phyloP scores from a whole-genome alignment of 768 basidiomycete genomes.

The Amanita rubescens region DNA sequence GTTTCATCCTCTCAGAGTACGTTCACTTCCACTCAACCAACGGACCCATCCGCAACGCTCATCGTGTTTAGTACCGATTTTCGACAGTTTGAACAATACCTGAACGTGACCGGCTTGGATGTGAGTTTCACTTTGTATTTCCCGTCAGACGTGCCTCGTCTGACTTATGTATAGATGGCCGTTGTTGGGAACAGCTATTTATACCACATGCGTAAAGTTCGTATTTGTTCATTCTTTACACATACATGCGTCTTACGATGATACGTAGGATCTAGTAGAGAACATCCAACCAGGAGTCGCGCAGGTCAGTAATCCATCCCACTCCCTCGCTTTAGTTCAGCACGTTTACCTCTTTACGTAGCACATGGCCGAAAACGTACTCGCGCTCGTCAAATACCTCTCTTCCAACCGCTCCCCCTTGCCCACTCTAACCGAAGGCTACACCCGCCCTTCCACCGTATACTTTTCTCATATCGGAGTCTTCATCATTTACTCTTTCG shows the following conservation, averaged over 20 bases:
- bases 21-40: constrained; percentile 14
- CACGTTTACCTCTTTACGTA: constrained; percentile 29
- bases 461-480: constrained; percentile 68
- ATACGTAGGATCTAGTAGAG: constrained; percentile 61
- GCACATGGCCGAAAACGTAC: constrained; percentile 86
- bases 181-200: constrained; percentile 88
- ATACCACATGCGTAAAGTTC: constrained; percentile 86
- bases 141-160: not conserved
- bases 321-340: not conserved
- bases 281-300: constrained; percentile 83
- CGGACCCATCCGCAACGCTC: not conserved
- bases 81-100: constrained; percentile 84
- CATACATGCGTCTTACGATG: not conserved
- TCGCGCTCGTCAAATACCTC: constrained; percentile 71
- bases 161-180: constrained; percentile 55
- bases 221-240: not conserved
- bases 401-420: constrained; percentile 64
- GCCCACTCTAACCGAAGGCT: constrained; percentile 47
- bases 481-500: constrained; percentile 71
- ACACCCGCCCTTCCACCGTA: constrained; percentile 55
- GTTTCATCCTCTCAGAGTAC: constrained; percentile 85
- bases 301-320: constrained; percentile 29
- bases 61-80: constrained; percentile 73
- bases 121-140: constrained; percentile 32
- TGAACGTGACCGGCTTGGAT: constrained; percentile 88